Evolutionary conservation across 1,284 basidiomycete species (phyloP), one percentile per base, ranked within the genome.

Genomic region (Taiwanofungus camphoratus): DNA sequence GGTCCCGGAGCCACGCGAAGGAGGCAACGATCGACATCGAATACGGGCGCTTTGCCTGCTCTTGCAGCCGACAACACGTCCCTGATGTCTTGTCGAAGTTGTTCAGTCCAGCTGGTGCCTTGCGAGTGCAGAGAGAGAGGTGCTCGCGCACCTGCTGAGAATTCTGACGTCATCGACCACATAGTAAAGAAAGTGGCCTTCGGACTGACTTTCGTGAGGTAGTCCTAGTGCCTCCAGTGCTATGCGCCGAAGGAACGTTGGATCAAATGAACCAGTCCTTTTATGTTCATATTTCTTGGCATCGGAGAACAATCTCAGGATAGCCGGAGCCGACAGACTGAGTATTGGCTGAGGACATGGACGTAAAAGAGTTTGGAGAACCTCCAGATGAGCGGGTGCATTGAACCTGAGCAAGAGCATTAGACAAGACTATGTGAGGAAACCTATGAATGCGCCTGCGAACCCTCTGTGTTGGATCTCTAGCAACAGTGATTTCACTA

Each of bases 311-410:
- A 79, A 57, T 6, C 70, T 63, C 37, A 80, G 55, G 11, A 87
- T 69, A 34, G 64, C 69, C 5, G 74, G 68, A 31, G 79, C 78
- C 50, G 82, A 83, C 7, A 90, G 69, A 16, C 72, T 68, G 7
- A 82, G 60, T 13, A 89, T 79, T 5, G 81, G 69, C 15, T 65
- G 71, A 1, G 87, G 87, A 55, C 83, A 86, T 0, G 82, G 80
- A 24, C 76, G 58, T n/a, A 88, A 51, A 29, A 90, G 63, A 2
- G 69, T 76, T 52, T 83, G 80, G 11, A 90, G 62, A 39, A 84
- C 75, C 33, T 82, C 79, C 3, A 84, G 63, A 55, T 77, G 77
- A 33, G 68, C 56, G 4, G 55, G 53, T 4, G 60, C 61, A 18
- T 49, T 51, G 49, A 60, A 62, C 20, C 67, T 69, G 48, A 5